Conservation (phyloP, 2,329 filamentous ascomycete genomes). For the Penicillium sp. region DNA sequence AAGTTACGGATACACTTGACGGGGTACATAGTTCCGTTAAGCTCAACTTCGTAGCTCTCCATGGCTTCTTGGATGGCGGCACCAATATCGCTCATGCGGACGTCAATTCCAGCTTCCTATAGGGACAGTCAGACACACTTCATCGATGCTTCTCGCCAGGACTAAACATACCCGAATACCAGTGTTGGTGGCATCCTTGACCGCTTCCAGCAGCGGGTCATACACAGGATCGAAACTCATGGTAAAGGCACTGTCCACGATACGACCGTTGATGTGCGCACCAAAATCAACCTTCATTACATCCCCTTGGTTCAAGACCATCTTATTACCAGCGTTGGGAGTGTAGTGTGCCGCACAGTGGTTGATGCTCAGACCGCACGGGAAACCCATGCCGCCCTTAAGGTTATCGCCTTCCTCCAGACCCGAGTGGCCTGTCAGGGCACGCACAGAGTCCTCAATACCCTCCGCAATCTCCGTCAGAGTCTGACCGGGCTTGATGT, state of each 20-base stretch:
- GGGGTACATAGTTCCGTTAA: slow-evolving; percentile 75
- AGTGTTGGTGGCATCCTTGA: slow-evolving; percentile 69
- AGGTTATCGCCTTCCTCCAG: slow-evolving; percentile 76
- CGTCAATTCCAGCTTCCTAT: slow-evolving; percentile 86
- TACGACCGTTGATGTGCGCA: slow-evolving; percentile 69
- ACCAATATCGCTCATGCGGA: slow-evolving; percentile 82
- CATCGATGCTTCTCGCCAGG: too few relatives aligned
- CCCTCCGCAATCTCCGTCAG: slow-evolving; percentile 81
- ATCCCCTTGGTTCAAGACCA: slow-evolving; percentile 64
- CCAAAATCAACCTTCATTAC: slow-evolving; percentile 76
- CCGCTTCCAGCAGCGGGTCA: slow-evolving; percentile 66
- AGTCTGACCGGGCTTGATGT: slow-evolving; percentile 77
- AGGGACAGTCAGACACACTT: slow-evolving; percentile 9
- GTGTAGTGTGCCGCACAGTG: slow-evolving; percentile 85
- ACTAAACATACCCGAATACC: slow-evolving; percentile 63
- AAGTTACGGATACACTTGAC: slow-evolving; percentile 86
- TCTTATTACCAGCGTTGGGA: slow-evolving; percentile 84
- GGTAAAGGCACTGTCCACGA: slow-evolving; percentile 72
- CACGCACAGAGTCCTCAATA: slow-evolving; percentile 81
- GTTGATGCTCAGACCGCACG: slow-evolving; percentile 80
- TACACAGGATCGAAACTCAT: slow-evolving; percentile 69
- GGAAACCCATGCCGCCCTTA: slow-evolving; percentile 82
- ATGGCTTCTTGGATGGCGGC: slow-evolving; percentile 84
- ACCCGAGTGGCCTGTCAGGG: slow-evolving; percentile 74
- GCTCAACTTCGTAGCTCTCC: slow-evolving; percentile 89